Evolutionary conservation across 805 yeast species (phyloP), one percentile per base, ranked within the genome.

Genomic region (Zygotorulaspora florentina): DNA sequence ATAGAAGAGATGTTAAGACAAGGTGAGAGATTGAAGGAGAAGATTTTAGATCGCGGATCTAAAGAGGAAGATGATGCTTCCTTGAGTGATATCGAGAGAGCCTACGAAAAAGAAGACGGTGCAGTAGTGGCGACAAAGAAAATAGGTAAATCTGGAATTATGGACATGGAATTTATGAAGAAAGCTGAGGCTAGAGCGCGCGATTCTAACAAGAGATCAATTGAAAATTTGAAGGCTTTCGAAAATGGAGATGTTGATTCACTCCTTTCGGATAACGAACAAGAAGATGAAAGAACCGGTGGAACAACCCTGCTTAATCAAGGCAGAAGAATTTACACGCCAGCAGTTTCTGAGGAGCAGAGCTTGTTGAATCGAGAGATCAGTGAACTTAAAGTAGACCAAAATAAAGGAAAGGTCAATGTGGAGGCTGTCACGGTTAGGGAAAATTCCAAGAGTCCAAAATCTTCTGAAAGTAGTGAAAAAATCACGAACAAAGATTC

Each of bases 161-260:
- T 91, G 76, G 84, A 81, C 40, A 93, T 93, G 98, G 95, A 90
- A 54, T 91, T 91, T 65, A 91, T 91, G 98, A 83, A 76, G 54
- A 85, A 84, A 49, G 98, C 98, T 1, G 95, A 84, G 50, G 82
- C 81, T 45, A 76, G 82, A 53, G 77, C 79, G 51, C 76, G 73
- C 47, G 73, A 75, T 43, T 80, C 74, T 35, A 90, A 87, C 63
- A 66, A 72, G 42, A 72, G 73, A 47, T 74, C 76, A 27, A 63
- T 81, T 35, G 76, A 72, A 48, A 70, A 71, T 39, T 59, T 87
- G 45, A 76, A 76, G 52, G 65, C 75, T 46, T 67, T 78, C 42
- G 73, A 75, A 35, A 64, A 65, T 34, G 79, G 76, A 20, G 73
- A 67, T 13, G 83, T 75, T 30, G 57, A 68, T 28, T 67, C 62